These are phyloP conservation scores for Kwoniella europaea DNA, from an alignment of 768 basidiomycete genomes.

Conservation along the genomic window DNA sequence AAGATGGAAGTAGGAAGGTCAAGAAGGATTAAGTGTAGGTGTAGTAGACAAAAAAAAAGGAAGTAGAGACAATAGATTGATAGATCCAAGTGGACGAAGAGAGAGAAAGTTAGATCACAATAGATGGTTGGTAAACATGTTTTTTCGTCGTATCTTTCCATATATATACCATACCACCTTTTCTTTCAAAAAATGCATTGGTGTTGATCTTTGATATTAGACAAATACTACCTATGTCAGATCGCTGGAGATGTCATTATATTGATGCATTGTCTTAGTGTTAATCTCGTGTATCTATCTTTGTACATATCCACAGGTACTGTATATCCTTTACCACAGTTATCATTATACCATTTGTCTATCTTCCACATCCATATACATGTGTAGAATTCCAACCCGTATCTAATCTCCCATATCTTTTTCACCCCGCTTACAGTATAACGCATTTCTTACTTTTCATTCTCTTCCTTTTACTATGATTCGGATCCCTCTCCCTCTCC, in stretches of 20 bases:
- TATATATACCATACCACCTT: neutral
- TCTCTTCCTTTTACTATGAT: constrained; percentile 1
- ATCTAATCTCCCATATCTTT: neutral
- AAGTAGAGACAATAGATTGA: too few relatives aligned
- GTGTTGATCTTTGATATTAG: neutral
- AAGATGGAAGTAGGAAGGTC: neutral
- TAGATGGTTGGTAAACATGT: neutral
- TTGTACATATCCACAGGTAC: neutral
- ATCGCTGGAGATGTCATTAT: too few relatives aligned
- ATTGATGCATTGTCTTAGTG: too few relatives aligned
- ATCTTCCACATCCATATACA: too few relatives aligned
- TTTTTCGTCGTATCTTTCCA: neutral
- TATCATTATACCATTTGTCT: too few relatives aligned
- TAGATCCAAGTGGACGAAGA: neutral
- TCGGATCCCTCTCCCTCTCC: constrained; percentile 12
- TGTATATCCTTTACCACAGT: too few relatives aligned
- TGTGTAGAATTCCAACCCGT: neutral
- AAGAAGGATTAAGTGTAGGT: neutral
- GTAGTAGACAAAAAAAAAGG: too few relatives aligned
- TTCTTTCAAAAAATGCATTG: neutral
- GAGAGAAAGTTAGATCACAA: neutral
- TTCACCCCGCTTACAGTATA: constrained; percentile 9
- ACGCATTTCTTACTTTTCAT: constrained; percentile 26
- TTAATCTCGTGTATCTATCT: too few relatives aligned
- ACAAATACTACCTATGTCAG: too few relatives aligned